Base-by-base conservation (phyloP, 768 basidiomycete genomes). In the Xanthoconium purpureum region DNA sequence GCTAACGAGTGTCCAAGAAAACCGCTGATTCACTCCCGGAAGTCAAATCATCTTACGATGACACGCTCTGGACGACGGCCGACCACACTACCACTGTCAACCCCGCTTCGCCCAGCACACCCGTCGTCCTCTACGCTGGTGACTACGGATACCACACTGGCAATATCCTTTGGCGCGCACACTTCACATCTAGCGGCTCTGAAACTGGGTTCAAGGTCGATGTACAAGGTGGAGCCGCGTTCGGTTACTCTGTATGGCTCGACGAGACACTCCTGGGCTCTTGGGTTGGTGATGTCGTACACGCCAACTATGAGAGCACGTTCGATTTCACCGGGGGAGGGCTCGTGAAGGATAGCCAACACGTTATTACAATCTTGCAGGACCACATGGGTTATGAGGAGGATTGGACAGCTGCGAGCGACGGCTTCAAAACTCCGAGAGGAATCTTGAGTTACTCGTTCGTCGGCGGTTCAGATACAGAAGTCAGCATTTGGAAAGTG, bases 341-440 rank as follows among this genome's bases (percentile, higher is more conserved):
- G 24, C 54, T 66, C 14, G 13, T 28, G 18, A 33, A 20, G 15
- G 76, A 71, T 11, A 71, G 71, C 5, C 60, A 61, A 30, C 76
- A 82, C 57, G 69, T 80, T 32, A 63, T 83, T 44, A 82, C 80
- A 1, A 77, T 83, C 37, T 54, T 82, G 24, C 78, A 82, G 65
- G 81, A 81, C 59, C 81, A 81, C 55, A 81, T 81, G 79, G 80
- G 80, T 8, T 74, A 77, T 35, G 80, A 81, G 38, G 77, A 77
- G 55, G 74, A 80, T 52, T 74, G 73, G 73, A 57, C 59, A 5
- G 74, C 72, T 37, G 78, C 74, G 4, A 74, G 72, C n/a, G 78
- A 81, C 38, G 49, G 13, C 24, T 81, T 81, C 67, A 80, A 82
- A 62, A 63, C 66, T 2, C 80, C 81, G 24, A 72, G 81, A 54